Conservation (phyloP, 2,329 filamentous ascomycete species). For the Xylariaceae sp. region DNA sequence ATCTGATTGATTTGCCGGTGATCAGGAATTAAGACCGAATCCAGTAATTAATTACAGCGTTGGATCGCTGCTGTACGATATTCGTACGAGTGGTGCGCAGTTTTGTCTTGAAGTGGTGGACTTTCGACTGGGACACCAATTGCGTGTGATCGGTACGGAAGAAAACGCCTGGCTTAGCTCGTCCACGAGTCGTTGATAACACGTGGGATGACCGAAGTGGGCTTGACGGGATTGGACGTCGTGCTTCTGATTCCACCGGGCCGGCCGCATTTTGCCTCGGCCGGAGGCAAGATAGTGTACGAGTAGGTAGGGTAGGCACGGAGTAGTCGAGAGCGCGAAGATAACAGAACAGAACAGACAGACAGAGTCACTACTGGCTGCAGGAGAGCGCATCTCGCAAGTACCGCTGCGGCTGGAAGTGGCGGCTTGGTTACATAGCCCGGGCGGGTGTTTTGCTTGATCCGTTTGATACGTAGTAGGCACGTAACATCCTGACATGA, state of each 20-base stretch:
- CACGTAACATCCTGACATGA: neutral
- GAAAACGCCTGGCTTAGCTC: neutral
- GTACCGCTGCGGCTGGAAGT: constrained; percentile 25
- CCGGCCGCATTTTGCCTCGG: neutral
- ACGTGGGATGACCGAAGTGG: neutral
- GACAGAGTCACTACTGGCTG: neutral
- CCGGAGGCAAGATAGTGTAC: neutral
- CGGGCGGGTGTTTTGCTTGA: neutral
- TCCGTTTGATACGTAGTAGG: neutral
- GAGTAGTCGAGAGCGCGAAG: too few species aligned
- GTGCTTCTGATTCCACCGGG: constrained; percentile 1
- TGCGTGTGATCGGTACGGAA: neutral
- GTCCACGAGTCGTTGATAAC: neutral
- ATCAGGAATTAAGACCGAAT: too few species aligned
- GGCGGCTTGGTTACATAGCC: constrained; percentile 24
- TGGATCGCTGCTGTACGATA: neutral
- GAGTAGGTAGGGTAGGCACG: neutral
- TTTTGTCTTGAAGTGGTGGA: neutral
- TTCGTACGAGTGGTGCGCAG: neutral
- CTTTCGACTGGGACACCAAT: too few species aligned
- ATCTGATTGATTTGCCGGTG: neutral
- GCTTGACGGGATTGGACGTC: neutral
- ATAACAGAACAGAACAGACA: neutral
- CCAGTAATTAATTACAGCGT: neutral
- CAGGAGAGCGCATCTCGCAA: neutral